A percentile compares a stretch with the other conserved stretches of the same genome.
Conservation (phyloP, 2,329 filamentous ascomycete species). For the Alternaria solani region DNA sequence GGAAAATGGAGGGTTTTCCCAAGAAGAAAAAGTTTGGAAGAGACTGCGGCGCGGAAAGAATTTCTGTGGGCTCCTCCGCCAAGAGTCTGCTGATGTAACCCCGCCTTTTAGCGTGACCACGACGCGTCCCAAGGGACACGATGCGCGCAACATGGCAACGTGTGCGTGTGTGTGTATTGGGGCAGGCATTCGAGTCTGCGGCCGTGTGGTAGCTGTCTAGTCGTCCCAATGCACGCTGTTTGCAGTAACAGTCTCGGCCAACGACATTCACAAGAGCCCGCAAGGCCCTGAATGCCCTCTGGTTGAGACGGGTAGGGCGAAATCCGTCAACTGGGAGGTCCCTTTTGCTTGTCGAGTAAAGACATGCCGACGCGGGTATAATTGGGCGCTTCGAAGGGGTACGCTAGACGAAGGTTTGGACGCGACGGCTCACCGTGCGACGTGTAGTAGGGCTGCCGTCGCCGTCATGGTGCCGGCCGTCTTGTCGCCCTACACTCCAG, state of each 20-base stretch:
- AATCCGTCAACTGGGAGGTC: neutral
- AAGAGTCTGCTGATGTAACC: constrained; percentile 24
- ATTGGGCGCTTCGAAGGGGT: neutral
- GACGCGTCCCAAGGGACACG: constrained; percentile 12
- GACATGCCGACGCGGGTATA: constrained; percentile 1
- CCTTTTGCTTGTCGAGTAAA: neutral
- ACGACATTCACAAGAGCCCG: neutral
- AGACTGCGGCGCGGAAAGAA: constrained; percentile 29
- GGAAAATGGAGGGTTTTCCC: constrained; percentile 62
- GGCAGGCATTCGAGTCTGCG: too few relatives aligned
- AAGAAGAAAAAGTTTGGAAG: constrained; percentile 50
- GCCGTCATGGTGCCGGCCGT: neutral
- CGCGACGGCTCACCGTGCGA: constrained; percentile 12
- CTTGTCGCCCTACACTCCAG: constrained; percentile 7
- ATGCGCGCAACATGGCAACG: neutral
- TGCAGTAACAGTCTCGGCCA: neutral
- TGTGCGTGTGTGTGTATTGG: neutral
- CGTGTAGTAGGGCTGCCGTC: constrained; percentile 9
- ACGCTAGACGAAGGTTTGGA: constrained; percentile 9
- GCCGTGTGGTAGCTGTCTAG: neutral
- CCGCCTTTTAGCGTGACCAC: constrained; percentile 27
- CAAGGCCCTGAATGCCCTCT: neutral
- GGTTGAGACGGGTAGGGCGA: neutral
- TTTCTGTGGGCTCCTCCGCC: constrained; percentile 31
- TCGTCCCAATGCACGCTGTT: neutral